Percentiles rank a stretch among this genome's conserved stretches.
These are phyloP conservation scores for Suillus occidentalis DNA, from an alignment of 768 basidiomycete genomes.

Conservation along the genomic window DNA sequence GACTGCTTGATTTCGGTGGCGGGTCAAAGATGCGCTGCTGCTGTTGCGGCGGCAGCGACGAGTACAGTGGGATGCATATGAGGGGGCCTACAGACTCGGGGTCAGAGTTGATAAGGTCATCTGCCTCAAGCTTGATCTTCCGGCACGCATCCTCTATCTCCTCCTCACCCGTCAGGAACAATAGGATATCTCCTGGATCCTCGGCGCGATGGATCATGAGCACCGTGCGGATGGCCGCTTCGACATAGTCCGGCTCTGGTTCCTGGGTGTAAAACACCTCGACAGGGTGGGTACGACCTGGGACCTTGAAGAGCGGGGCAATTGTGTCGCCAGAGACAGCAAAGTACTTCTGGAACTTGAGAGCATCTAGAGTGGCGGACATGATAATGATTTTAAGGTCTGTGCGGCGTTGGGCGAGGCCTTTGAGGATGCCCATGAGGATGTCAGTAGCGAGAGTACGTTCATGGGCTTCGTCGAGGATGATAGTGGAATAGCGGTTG, in stretches of 20 bases:
- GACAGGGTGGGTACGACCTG: slow-evolving; percentile 92
- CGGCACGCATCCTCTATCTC: slow-evolving; percentile 97
- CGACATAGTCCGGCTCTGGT: slow-evolving; percentile 95
- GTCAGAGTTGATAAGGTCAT: slow-evolving; percentile 74
- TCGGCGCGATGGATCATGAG: slow-evolving; percentile 98
- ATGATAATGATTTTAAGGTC: slow-evolving; percentile 98
- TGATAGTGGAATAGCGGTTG: slow-evolving; percentile 94
- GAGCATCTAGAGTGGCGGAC: slow-evolving; percentile 95
- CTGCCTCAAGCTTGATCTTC: slow-evolving; percentile 90
- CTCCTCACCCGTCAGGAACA: slow-evolving; percentile 98
- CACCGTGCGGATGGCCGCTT: slow-evolving; percentile 95
- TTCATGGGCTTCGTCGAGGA: slow-evolving; percentile 98
- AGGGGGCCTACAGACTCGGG: slow-evolving; percentile 81
- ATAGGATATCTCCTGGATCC: slow-evolving; percentile 85
- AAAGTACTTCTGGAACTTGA: slow-evolving; percentile 98
- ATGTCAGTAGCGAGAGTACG: slow-evolving; percentile 97
- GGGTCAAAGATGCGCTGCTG: slow-evolving; percentile 97
- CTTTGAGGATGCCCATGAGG: slow-evolving; percentile 94
- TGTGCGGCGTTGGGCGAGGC: slow-evolving; percentile 72
- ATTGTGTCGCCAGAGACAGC: slow-evolving; percentile 40
- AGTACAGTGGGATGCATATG: slow-evolving; percentile 90
- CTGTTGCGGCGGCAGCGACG: slow-evolving; percentile 89
- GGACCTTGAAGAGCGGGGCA: slow-evolving; percentile 87
- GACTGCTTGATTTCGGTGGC: slow-evolving; percentile 60
- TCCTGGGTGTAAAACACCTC: slow-evolving; percentile 95